Percentiles rank a stretch among this genome's conserved stretches.
phyloP scores from a whole-genome alignment of 352 stramenopile species.

The Blastocystis sp. region DNA sequence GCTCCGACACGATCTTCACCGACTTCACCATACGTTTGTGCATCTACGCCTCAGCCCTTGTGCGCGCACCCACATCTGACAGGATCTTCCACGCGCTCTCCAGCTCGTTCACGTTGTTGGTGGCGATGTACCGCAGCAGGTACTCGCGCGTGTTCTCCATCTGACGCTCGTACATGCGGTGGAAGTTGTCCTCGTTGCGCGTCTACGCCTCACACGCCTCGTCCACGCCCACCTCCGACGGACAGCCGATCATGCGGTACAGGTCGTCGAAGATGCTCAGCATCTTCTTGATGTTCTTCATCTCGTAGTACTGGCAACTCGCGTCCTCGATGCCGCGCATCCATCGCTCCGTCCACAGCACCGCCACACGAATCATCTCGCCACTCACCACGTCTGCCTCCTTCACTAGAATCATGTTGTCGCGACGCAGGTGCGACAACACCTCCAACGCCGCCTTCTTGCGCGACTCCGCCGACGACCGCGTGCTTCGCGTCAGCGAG shows the following conservation, averaged over 20 bases:
- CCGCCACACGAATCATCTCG: conserved; percentile 96
- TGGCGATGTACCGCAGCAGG: conserved; percentile 50
- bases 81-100: conserved; percentile 73
- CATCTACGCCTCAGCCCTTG: conserved; percentile 25
- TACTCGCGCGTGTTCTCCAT: conserved; percentile 68
- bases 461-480: conserved; percentile 89
- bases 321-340: conserved; percentile 96
- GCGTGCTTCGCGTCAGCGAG: conserved; percentile 92
- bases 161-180: conserved; percentile 70
- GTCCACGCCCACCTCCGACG: conserved; percentile 14
- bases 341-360: conserved; percentile 98
- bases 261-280: conserved; percentile 65
- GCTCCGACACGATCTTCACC: conserved; percentile 88
- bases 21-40: conserved; percentile 69
- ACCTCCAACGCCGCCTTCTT: conserved; percentile 91
- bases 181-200: conserved; percentile 64
- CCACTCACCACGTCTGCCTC: conserved; percentile 92
- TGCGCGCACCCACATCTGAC: conserved; percentile 4
- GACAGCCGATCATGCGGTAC: conserved; percentile 37
- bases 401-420: conserved; percentile 91
- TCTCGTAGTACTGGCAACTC: conserved; percentile 92
- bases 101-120: conserved; percentile 62
- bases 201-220: conserved; percentile 39
- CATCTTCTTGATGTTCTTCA: conserved; percentile 72
- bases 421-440: conserved; percentile 89